Conservation (phyloP, 495 filamentous ascomycete genomes). For the Astrocystis sublimbata region DNA sequence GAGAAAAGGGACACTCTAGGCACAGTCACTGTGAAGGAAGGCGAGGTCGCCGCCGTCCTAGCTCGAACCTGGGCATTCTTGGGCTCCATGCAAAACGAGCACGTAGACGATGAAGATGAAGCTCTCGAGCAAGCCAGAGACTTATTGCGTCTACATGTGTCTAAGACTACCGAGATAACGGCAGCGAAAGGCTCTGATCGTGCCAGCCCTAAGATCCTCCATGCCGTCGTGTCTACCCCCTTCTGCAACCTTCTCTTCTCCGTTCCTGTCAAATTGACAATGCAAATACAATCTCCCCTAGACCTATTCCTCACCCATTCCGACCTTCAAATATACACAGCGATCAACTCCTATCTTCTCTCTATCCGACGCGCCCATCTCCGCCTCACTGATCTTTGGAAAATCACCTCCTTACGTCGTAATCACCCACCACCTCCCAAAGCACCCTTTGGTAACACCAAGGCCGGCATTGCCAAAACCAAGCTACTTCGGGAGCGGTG, state of each 20-base stretch:
- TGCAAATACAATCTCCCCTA: constrained; percentile 75
- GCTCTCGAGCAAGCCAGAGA: constrained; percentile 82
- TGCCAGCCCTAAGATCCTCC: constrained; percentile 25
- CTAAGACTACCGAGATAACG: constrained; percentile 40
- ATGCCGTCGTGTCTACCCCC: constrained; percentile 43
- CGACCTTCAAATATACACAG: constrained; percentile 76
- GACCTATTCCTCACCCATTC: constrained; percentile 80
- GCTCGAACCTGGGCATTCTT: constrained; percentile 75
- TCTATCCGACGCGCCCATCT: constrained; percentile 81
- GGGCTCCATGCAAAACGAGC: constrained; percentile 65
- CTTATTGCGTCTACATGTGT: constrained; percentile 66
- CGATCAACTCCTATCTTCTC: constrained; percentile 83
- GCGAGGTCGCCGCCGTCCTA: constrained; percentile 75
- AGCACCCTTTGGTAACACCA: constrained; percentile 62
- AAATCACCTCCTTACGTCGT: constrained; percentile 72
- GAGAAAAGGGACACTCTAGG: constrained; percentile 51
- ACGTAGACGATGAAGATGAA: constrained; percentile 72
- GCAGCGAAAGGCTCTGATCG: constrained; percentile 30
- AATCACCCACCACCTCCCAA: constrained; percentile 69
- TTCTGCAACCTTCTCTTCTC: constrained; percentile 87
- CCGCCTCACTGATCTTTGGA: constrained; percentile 79
- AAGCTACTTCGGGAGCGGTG: constrained; percentile 58
- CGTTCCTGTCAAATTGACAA: constrained; percentile 66
- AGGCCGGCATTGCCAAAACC: constrained; percentile 56
- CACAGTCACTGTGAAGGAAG: constrained; percentile 76